These are phyloP conservation scores for Citrus medica DNA, from an alignment of 345 rosid genomes.

Conservation along the genomic window DNA sequence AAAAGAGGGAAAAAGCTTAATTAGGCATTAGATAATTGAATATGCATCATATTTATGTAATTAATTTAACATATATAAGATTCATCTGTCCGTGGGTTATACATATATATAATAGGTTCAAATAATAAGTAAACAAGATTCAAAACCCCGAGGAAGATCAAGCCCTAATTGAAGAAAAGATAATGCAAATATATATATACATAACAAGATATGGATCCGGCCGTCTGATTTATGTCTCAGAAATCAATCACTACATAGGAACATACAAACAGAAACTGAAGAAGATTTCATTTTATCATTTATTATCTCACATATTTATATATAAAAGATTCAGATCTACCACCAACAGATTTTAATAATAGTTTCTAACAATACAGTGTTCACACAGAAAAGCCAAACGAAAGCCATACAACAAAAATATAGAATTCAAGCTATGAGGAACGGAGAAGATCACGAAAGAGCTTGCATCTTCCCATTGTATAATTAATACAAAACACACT, in stretches of 20 bases:
- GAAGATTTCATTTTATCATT: neutral
- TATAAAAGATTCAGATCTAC: constrained; percentile 14
- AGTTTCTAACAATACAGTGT: constrained; percentile 11
- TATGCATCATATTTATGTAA: too few relatives aligned
- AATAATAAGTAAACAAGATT: neutral
- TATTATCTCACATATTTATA: constrained; percentile 7
- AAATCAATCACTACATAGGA: constrained; percentile 2
- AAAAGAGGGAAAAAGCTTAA: too few relatives aligned
- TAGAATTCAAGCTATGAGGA: neutral
- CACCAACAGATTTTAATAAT: neutral
- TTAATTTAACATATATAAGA: too few relatives aligned
- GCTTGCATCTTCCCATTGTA: neutral
- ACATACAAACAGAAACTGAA: constrained; percentile 17
- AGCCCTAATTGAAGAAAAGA: constrained; percentile 20
- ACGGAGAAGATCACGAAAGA: neutral
- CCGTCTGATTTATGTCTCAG: constrained; percentile 1
- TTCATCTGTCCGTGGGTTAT: neutral
- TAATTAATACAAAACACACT: neutral
- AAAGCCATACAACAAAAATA: neutral
- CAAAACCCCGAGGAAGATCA: neutral
- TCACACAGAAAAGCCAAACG: neutral
- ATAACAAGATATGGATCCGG: neutral
- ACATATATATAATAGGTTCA: neutral
- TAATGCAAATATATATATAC: neutral
- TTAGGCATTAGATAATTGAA: too few relatives aligned